Percentiles rank a stretch among this genome's conserved stretches.
These are phyloP conservation scores for Monosporascus ibericus DNA, from an alignment of 2,329 filamentous ascomycete species.

Conservation along the genomic window DNA sequence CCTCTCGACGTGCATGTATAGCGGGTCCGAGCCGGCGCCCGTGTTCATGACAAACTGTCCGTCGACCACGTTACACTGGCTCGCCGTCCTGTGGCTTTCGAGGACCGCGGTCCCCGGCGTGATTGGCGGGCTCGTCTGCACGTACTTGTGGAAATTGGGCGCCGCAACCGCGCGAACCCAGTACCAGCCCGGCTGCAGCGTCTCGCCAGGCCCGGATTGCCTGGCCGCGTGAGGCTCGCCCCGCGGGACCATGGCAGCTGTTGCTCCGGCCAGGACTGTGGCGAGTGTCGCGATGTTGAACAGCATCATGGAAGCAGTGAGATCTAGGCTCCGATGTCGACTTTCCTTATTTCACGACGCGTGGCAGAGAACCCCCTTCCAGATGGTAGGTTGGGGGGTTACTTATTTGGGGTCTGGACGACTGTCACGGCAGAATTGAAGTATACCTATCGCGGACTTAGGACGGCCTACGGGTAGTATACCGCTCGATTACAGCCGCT, in stretches of 20 bases:
- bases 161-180: slow-evolving; percentile 52
- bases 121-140: slow-evolving; percentile 40
- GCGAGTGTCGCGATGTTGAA: slow-evolving; percentile 2
- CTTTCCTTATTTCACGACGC: no score
- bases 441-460: no score
- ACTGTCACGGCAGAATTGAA: no score
- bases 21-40: slow-evolving; percentile 26
- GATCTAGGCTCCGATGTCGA: no score
- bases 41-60: slow-evolving; percentile 51
- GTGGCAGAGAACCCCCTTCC: no score
- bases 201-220: slow-evolving; percentile 18
- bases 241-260: neutral
- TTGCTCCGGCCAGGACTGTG: neutral
- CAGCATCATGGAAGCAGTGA: neutral
- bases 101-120: slow-evolving; percentile 43
- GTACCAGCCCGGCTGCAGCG: slow-evolving; percentile 44
- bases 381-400: no score
- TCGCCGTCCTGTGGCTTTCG: slow-evolving; percentile 44
- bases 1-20: slow-evolving; percentile 43
- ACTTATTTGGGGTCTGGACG: no score
- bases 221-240: neutral
- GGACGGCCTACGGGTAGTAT: no score
- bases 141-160: slow-evolving; percentile 52
- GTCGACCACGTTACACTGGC: slow-evolving; percentile 50
- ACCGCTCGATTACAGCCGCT: no score